phyloP scores from a whole-genome alignment of 2,329 filamentous ascomycete species.

The Stylonectria norvegica region DNA sequence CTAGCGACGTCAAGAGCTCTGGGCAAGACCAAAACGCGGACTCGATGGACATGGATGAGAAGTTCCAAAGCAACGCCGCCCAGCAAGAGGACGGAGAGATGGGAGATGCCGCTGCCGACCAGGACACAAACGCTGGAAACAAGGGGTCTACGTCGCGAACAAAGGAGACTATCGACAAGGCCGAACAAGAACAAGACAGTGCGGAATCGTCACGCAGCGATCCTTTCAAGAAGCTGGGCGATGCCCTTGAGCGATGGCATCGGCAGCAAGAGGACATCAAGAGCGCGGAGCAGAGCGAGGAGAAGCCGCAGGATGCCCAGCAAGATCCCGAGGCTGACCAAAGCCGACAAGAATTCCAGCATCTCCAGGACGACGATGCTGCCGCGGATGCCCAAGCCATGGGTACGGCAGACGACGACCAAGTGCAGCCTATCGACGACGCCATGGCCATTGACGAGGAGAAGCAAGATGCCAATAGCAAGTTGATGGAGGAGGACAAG shows the following conservation, averaged over 20 bases:
- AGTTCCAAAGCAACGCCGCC: slow-evolving; percentile 56
- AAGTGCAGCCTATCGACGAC: slow-evolving; percentile 81
- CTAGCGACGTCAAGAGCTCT: slow-evolving; percentile 60
- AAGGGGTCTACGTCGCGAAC: slow-evolving; percentile 54
- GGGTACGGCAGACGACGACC: slow-evolving; percentile 82
- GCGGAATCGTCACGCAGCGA: slow-evolving; percentile 51
- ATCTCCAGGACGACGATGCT: slow-evolving; percentile 79
- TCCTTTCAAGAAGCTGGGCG: slow-evolving; percentile 91
- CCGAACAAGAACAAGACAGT: slow-evolving; percentile 43
- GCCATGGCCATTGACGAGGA: slow-evolving; percentile 80
- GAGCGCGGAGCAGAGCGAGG: slow-evolving; percentile 47
- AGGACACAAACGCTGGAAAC: slow-evolving; percentile 61
- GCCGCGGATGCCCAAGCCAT: slow-evolving; percentile 87
- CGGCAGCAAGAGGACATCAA: slow-evolving; percentile 80
- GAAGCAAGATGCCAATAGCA: slow-evolving; percentile 48
- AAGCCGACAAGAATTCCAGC: slow-evolving; percentile 83
- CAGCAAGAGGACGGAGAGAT: slow-evolving; percentile 65
- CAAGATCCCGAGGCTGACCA: slow-evolving; percentile 53
- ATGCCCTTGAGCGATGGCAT: slow-evolving; percentile 91
- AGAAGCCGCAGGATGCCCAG: slow-evolving; percentile 36
- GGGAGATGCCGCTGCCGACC: slow-evolving; percentile 61
- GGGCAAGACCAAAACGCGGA: slow-evolving; percentile 65
- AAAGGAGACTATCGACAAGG: slow-evolving; percentile 47
- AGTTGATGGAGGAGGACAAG: slow-evolving; percentile 54
- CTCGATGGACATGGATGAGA: slow-evolving; percentile 59